These are phyloP conservation scores for Cystoisospora suis DNA, from an alignment of 169 alveolate genomes.

Conservation along the genomic window DNA sequence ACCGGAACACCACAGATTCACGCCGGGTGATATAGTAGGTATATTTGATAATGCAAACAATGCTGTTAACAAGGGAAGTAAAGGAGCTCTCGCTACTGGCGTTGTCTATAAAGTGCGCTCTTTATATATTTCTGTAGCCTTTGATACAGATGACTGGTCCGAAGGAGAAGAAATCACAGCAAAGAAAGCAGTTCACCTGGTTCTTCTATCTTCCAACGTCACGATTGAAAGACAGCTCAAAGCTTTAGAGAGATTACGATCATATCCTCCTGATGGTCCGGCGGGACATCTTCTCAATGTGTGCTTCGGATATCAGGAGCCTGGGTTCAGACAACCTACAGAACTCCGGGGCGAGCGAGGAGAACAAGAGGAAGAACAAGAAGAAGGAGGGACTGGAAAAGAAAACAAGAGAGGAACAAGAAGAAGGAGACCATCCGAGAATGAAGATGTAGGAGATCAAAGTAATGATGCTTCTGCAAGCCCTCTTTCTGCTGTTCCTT, in stretches of 20 bases:
- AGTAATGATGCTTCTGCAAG: not conserved
- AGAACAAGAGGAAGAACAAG: not conserved
- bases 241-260: not conserved
- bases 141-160: constrained; percentile 12
- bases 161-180: not conserved
- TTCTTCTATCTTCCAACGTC: not conserved
- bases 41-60: not conserved
- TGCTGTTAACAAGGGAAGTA: not conserved
- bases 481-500: not conserved
- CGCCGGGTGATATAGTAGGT: constrained; percentile 48
- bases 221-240: not conserved
- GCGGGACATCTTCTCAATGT: not conserved
- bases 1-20: constrained; percentile 40
- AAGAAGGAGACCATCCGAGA: not conserved
- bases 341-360: too few relatives aligned
- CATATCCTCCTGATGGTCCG: not conserved
- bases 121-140: not conserved
- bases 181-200: constrained; percentile 15
- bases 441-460: too few relatives aligned
- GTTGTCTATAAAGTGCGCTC: constrained; percentile 15
- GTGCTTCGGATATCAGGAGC: constrained; percentile 11
- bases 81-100: constrained; percentile 42
- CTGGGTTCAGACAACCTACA: constrained; percentile 10
- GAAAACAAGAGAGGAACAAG: not conserved
- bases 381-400: not conserved